Evolutionary conservation across 2,329 filamentous ascomycete genomes (phyloP), one percentile per base, ranked within the genome.

Genomic region (Chlorencoelia australis): DNA sequence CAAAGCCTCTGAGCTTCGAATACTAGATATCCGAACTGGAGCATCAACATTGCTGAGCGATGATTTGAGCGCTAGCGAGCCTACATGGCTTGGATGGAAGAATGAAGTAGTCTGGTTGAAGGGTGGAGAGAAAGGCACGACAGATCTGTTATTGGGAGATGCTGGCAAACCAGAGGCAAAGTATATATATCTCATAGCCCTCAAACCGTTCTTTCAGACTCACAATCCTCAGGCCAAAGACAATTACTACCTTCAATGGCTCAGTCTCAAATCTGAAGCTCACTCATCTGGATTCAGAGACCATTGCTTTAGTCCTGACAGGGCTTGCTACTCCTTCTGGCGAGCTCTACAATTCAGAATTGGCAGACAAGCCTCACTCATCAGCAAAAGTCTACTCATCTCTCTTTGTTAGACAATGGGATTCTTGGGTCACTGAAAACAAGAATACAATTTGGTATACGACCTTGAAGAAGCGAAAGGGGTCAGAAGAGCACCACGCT

Each of bases 331-430:
- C 74, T 4, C 70, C 79, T 3, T 68, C 77, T 30, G 88, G 85
- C 4, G 64, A 73, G 1, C 68, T 91, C 17, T 78, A 78, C 60
- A 82, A 82, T 54, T 66, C 74, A 9, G 66, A 76, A 24, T 66
- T 68, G 10, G 75, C 72, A 24, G 62, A 71, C 44, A 74, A 77
- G 52, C 64, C 71, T 2, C 60, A 67, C 16, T 79, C 79, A 14
- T 72, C 74, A 3, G 85, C 75, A 18, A 78, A 73, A 49, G 69
- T 86, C 15, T 91, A 91, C 58, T 75, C 74, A 14, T 74, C 71
- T 31, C 71, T 88, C 17, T 91, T 84, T 51, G 82, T 84, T 18
- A 73, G 85, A 10, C 83, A 93, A 52, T 93, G 85, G 85, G 84
- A 93, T 55, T 59, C 69, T n/a, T 93, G 80, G 61, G 65, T 77